A percentile compares a stretch with the other conserved stretches of the same genome.
Conservation (phyloP, 441 rosid genomes). For the Brassica balearica region DNA sequence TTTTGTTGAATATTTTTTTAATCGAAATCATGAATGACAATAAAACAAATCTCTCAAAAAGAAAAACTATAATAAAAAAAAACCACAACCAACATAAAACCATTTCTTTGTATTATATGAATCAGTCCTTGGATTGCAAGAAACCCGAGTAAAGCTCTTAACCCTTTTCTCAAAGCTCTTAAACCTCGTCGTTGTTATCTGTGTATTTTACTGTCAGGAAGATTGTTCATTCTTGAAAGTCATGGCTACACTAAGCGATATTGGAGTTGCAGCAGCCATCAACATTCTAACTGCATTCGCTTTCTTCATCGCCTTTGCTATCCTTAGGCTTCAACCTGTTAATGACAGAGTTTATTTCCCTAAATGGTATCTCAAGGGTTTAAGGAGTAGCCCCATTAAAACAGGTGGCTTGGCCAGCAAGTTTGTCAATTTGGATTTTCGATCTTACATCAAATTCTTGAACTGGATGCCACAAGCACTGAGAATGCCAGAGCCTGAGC, state of each 20-base stretch:
- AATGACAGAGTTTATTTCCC: slow-evolving; percentile 96
- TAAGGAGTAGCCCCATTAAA: slow-evolving; percentile 71
- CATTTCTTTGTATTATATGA: not conserved
- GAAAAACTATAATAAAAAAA: too few species aligned
- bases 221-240: slow-evolving; percentile 1
- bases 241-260: slow-evolving; percentile 85
- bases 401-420: slow-evolving; percentile 66
- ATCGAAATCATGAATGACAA: not conserved
- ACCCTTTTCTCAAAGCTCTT: too few species aligned
- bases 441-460: slow-evolving; percentile 72
- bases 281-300: slow-evolving; percentile 76
- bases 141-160: slow-evolving; percentile 4
- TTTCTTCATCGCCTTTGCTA: slow-evolving; percentile 84
- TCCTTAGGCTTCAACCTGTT: slow-evolving; percentile 87
- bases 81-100: too few species aligned
- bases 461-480: slow-evolving; percentile 96
- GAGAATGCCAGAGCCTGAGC: slow-evolving; percentile 94
- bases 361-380: slow-evolving; percentile 91
- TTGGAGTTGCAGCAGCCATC: slow-evolving; percentile 80
- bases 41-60: not conserved
- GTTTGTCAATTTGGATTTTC: slow-evolving; percentile 82
- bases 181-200: not conserved
- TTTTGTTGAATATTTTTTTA: too few species aligned
- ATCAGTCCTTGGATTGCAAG: slow-evolving; percentile 35
- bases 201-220: slow-evolving; percentile 10